phyloP scores from a whole-genome alignment of 257 asterid genomes.

The Euphrasia confusa region DNA sequence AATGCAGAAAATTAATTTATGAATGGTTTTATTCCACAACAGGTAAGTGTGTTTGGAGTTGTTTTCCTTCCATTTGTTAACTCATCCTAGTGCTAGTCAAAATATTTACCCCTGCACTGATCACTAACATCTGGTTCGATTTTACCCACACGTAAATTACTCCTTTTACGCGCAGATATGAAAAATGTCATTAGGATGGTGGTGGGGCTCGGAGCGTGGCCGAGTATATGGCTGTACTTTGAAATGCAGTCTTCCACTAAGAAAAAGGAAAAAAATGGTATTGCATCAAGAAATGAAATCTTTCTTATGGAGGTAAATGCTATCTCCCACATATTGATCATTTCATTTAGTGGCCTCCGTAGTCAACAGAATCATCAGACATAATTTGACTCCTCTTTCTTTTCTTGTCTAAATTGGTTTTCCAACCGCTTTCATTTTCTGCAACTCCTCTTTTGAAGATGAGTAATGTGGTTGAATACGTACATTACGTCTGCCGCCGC shows the following conservation, averaged over 20 bases:
- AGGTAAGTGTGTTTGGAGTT: slow-evolving; percentile 11
- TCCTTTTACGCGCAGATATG: slow-evolving; percentile 26
- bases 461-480: slow-evolving; percentile 40
- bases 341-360: slow-evolving; percentile 47
- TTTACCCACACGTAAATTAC: slow-evolving; percentile 29
- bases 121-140: slow-evolving; percentile 18
- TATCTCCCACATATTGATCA: slow-evolving; percentile 44
- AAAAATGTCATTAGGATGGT: slow-evolving; percentile 40
- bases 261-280: slow-evolving; percentile 43
- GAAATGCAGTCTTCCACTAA: slow-evolving; percentile 46
- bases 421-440: slow-evolving; percentile 31
- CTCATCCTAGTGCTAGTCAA: slow-evolving; percentile 20
- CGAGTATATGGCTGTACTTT: slow-evolving; percentile 49
- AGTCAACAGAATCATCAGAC: slow-evolving; percentile 64
- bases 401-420: slow-evolving; percentile 61
- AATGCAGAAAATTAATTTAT: not conserved
- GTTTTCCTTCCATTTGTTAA: slow-evolving; percentile 9
- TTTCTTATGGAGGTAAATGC: slow-evolving; percentile 41
- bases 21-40: slow-evolving; percentile 6
- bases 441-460: slow-evolving; percentile 26
- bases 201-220: slow-evolving; percentile 45
- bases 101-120: slow-evolving; percentile 15
- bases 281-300: slow-evolving; percentile 40
- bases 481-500: slow-evolving; percentile 24
- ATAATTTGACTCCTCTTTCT: slow-evolving; percentile 59